Evolutionary conservation across 129 eudicot genomes (phyloP).

Genomic region (Centella asiatica): DNA sequence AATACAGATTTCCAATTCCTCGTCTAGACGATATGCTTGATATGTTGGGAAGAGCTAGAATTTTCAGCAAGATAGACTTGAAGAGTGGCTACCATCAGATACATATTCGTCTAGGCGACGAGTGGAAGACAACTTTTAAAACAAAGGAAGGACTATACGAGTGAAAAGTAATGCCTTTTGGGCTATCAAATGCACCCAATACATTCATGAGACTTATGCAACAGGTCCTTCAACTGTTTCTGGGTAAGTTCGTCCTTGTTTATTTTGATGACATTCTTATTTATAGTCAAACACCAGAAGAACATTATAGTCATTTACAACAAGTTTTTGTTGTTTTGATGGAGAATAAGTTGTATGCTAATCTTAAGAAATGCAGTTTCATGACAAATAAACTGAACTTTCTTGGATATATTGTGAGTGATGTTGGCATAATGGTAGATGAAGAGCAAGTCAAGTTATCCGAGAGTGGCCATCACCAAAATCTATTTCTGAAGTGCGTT

Average conservation of each 20-base stretch:
- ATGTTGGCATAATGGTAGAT: too few species aligned
- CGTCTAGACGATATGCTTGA: too few species aligned
- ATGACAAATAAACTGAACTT: too few species aligned
- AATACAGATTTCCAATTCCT: too few species aligned
- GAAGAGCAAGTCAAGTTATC: background rate
- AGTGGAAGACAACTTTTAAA: conserved; percentile 11
- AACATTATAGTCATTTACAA: background rate
- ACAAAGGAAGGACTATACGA: conserved; percentile 1
- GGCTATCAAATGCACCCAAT: background rate
- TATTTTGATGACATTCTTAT: too few species aligned
- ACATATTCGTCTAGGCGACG: background rate
- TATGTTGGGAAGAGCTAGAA: too few species aligned
- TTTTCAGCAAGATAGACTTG: background rate
- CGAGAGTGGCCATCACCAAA: background rate
- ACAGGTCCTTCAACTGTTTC: background rate
- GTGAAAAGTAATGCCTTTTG: conserved; percentile 4
- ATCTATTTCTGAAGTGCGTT: background rate
- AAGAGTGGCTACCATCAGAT: conserved; percentile 1
- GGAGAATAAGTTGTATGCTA: too few species aligned
- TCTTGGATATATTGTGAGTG: too few species aligned
- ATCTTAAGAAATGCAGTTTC: too few species aligned
- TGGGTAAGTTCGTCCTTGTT: background rate
- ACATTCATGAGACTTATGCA: background rate
- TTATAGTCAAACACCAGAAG: background rate
- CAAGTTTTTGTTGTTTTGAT: too few species aligned